Base-by-base conservation (phyloP, 192 early-diverging fungal species). In the Chytriomyces hyalinus region DNA sequence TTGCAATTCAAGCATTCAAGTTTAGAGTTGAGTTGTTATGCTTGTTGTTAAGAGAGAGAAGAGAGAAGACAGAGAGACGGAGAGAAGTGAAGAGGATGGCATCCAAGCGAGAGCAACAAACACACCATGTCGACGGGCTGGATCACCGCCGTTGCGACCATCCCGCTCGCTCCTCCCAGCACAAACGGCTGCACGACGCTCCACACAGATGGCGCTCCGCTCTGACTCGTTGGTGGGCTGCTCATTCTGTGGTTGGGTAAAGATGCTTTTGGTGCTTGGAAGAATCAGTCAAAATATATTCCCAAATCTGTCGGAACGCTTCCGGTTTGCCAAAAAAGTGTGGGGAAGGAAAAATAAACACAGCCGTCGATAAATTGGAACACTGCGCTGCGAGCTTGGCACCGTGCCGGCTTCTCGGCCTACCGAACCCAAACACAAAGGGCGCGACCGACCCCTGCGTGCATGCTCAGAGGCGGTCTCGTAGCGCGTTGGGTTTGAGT, bases 101-200 rank as follows among this genome's bases (percentile, higher is more conserved):
- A 36, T 2, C 36, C 1, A 36, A 36, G 36, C 36, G 36, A 36
- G 36, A 36, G 36, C 36, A 36, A 36, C 53, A 57, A 26, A 76
- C 60, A 48, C n/a, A 73, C 77, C 84, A 87, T 86, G 72, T 87
- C 85, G 22, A 87, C 77, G 6, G 86, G 86, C 61, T 87, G 86
- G 50, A 87, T 87, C 53, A 83, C 53, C 44, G 86, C 76, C n/a
- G 86, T 87, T 6, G 86, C 86, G 44, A 72, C 70, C 86, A 87
- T 87, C 15, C 86, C 86, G 10, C 73, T 62, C 17, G 83, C 45
- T 4, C 86, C 86, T 6, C 86, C 86, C 53, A 80, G 82, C 66
- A 87, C 78, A 68, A 87, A 87, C 36, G 86, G 86, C 73, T 87
- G 80, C 46, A 67, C 77, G 49, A 78, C 66, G 57, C 76, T 67